Conservation (phyloP, 768 basidiomycete species). For the Ephemerocybe angulata region DNA sequence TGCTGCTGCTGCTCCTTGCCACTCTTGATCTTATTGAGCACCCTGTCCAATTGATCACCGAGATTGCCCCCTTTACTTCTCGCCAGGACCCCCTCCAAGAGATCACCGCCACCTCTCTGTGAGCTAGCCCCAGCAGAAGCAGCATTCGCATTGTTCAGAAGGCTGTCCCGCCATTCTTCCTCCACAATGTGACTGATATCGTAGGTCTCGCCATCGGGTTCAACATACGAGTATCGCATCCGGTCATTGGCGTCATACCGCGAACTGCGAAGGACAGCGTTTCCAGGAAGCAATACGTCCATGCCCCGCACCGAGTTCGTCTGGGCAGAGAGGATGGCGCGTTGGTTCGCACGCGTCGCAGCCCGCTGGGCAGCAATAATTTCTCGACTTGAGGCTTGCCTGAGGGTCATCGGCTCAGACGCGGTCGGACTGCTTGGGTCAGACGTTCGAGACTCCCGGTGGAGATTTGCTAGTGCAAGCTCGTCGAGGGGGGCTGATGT, state of each 20-base stretch:
- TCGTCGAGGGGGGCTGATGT: constrained; percentile 80
- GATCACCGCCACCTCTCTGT: constrained; percentile 48
- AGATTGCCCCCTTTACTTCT: constrained; percentile 47
- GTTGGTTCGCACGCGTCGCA: constrained; percentile 79
- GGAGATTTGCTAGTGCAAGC: constrained; percentile 68
- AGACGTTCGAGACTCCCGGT: constrained; percentile 64
- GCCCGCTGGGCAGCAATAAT: constrained; percentile 93
- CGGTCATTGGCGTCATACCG: constrained; percentile 65
- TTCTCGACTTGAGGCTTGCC: constrained; percentile 67
- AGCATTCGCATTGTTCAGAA: not conserved
- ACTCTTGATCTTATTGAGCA: constrained; percentile 71
- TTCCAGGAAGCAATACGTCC: constrained; percentile 83
- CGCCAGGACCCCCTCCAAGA: constrained; percentile 63
- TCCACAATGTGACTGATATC: constrained; percentile 94
- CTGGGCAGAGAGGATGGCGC: constrained; percentile 77
- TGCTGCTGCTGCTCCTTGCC: constrained; percentile 43
- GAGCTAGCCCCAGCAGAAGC: constrained; percentile 15
- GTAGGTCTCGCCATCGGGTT: constrained; percentile 83
- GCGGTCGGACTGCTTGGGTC: constrained; percentile 18
- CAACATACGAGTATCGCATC: constrained; percentile 92
- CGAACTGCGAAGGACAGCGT: constrained; percentile 81
- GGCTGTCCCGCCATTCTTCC: constrained; percentile 70
- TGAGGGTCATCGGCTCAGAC: constrained; percentile 26
- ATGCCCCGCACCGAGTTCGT: constrained; percentile 82
- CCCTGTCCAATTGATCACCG: constrained; percentile 69